Evolutionary conservation across 2,329 filamentous ascomycete species (phyloP).

Genomic region (Pyricularia sp.): DNA sequence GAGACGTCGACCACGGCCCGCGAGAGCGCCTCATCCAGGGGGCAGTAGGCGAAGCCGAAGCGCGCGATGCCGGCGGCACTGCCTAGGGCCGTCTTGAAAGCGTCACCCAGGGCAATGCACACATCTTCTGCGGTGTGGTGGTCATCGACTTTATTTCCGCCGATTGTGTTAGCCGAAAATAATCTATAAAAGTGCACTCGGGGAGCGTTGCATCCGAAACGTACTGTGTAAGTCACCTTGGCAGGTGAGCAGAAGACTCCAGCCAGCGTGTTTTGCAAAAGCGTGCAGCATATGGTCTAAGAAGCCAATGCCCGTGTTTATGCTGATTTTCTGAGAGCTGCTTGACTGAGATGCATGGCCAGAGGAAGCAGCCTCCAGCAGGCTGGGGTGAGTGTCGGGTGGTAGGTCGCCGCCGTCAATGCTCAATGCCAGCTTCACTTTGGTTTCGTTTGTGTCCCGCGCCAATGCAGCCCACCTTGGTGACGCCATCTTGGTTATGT

Average conservation of each 20-base stretch:
- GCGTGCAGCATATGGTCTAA: constrained; percentile 98
- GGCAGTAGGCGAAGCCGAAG: constrained; percentile 84
- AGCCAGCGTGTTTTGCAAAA: constrained; percentile 87
- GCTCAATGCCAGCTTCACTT: constrained; percentile 84
- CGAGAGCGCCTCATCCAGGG: constrained; percentile 88
- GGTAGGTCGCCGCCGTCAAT: constrained; percentile 79
- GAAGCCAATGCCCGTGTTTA: constrained; percentile 93
- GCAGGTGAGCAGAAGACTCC: constrained; percentile 74
- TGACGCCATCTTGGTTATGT: background rate
- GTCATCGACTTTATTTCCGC: constrained; percentile 63
- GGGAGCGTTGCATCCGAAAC: constrained; percentile 18
- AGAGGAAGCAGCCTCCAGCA: constrained; percentile 35
- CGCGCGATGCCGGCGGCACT: constrained; percentile 69
- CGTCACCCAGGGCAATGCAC: constrained; percentile 77
- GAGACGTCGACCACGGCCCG: constrained; percentile 90
- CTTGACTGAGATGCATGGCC: constrained; percentile 76
- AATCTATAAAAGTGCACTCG: too few relatives aligned
- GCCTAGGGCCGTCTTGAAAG: constrained; percentile 71
- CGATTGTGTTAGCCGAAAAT: background rate
- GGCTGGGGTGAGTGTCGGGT: constrained; percentile 44
- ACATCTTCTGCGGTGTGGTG: constrained; percentile 97
- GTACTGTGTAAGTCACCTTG: constrained; percentile 82
- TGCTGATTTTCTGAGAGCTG: constrained; percentile 70
- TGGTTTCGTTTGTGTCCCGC: constrained; percentile 95
- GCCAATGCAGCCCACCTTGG: constrained; percentile 58